phyloP scores from a whole-genome alignment of 495 filamentous ascomycete species.

The Talaromyces nanjingensis region DNA sequence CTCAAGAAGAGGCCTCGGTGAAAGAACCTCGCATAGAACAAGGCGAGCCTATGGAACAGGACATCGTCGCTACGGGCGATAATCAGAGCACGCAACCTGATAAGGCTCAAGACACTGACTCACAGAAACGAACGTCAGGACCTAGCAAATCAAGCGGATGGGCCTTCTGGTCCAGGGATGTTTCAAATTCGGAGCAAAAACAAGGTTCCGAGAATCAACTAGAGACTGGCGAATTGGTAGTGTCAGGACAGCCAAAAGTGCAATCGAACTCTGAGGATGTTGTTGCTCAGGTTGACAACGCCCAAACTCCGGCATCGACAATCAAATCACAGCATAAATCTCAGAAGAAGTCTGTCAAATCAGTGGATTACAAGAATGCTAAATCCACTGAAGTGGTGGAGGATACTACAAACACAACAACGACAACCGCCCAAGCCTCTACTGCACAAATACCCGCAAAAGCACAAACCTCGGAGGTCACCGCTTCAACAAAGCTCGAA shows the following conservation, averaged over 20 bases:
- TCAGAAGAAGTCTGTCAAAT: slow-evolving; percentile 8
- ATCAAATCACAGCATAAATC: slow-evolving; percentile 11
- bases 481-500: slow-evolving; percentile 37
- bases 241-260: slow-evolving; percentile 42
- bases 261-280: slow-evolving; percentile 3
- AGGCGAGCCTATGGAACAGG: slow-evolving; percentile 7
- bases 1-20: slow-evolving; percentile 14
- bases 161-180: slow-evolving; percentile 79
- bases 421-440: slow-evolving; percentile 26
- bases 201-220: slow-evolving; percentile 28
- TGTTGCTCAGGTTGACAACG: neutral
- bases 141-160: slow-evolving; percentile 58
- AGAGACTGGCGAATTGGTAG: slow-evolving; percentile 59
- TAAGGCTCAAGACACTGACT: slow-evolving; percentile 22
- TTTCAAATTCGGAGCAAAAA: slow-evolving; percentile 32
- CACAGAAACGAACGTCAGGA: slow-evolving; percentile 29
- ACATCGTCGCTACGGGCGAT: slow-evolving; percentile 11
- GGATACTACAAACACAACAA: slow-evolving; percentile 32
- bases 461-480: slow-evolving; percentile 23
- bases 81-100: slow-evolving; percentile 16
- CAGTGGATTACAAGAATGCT: slow-evolving; percentile 3
- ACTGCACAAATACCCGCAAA: slow-evolving; percentile 24
- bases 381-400: slow-evolving; percentile 23
- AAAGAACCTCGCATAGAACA: slow-evolving; percentile 18
- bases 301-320: neutral